Conservation (phyloP, 2,329 filamentous ascomycete genomes). For the Fusarium brevicatenulatum region DNA sequence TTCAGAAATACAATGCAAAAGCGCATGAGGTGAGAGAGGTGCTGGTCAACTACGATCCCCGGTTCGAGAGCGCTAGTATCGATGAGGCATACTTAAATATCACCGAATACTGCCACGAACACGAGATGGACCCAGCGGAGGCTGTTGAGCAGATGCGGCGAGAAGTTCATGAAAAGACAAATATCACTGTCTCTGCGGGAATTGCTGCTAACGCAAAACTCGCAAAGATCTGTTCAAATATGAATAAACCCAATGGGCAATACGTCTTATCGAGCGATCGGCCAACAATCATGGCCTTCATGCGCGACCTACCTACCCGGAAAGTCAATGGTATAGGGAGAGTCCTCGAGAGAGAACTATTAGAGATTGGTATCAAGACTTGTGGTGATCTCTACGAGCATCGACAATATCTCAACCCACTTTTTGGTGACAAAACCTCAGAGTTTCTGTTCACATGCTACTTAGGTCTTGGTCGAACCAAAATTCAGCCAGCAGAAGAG, state of each 20-base stretch:
- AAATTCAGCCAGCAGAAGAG: constrained; percentile 85
- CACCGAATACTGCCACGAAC: constrained; percentile 81
- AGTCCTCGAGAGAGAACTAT: constrained; percentile 90
- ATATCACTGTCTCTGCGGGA: constrained; percentile 91
- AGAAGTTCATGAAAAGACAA: constrained; percentile 78
- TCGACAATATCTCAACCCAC: constrained; percentile 75
- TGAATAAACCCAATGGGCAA: constrained; percentile 97
- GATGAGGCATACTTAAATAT: constrained; percentile 98
- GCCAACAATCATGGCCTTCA: constrained; percentile 82
- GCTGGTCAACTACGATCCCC: constrained; percentile 85
- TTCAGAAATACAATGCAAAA: constrained; percentile 90
- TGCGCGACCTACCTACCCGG: constrained; percentile 82
- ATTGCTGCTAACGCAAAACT: constrained; percentile 94
- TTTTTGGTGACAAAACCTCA: constrained; percentile 93
- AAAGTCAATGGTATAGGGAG: constrained; percentile 97
- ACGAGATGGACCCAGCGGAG: constrained; percentile 75
- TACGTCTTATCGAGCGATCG: constrained; percentile 80
- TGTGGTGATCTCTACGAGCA: constrained; percentile 88
- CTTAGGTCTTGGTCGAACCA: constrained; percentile 86
- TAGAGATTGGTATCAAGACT: constrained; percentile 85
- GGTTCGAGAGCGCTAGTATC: constrained; percentile 93
- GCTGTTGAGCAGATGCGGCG: constrained; percentile 80
- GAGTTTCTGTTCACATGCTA: constrained; percentile 87
- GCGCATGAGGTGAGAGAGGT: constrained; percentile 87
- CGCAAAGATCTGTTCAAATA: constrained; percentile 94